Conservation (phyloP, 2,329 filamentous ascomycete species). For the Emmonsia crescens region DNA sequence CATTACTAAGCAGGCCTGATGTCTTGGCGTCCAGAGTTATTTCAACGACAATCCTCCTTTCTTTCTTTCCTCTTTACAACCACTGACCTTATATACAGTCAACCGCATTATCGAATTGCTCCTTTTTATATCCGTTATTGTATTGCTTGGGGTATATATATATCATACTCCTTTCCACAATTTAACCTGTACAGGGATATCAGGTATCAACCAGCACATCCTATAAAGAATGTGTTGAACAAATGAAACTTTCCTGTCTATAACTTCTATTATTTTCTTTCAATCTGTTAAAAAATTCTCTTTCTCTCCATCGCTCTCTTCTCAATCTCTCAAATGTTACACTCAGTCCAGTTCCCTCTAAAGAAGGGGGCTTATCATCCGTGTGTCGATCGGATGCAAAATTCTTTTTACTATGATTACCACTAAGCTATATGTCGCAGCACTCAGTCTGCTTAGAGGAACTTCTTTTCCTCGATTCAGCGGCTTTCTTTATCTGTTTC, state of each 20-base stretch:
- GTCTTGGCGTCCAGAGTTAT: background rate
- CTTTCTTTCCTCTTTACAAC: background rate
- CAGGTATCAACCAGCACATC: background rate
- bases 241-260: background rate
- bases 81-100: background rate
- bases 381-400: no score
- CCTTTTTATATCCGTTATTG: background rate
- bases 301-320: no score
- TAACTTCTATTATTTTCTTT: background rate
- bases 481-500: background rate
- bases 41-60: background rate
- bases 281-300: background rate
- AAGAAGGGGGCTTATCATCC: background rate
- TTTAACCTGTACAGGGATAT: background rate
- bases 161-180: background rate
- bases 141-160: background rate
- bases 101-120: background rate
- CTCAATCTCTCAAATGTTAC: background rate
- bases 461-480: background rate
- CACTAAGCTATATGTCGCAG: no score
- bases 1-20: background rate
- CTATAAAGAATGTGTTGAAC: background rate
- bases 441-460: no score
- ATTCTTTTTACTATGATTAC: no score
- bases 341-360: background rate